Conservation (phyloP, 495 filamentous ascomycete genomes). For the Penicillium paxilli region DNA sequence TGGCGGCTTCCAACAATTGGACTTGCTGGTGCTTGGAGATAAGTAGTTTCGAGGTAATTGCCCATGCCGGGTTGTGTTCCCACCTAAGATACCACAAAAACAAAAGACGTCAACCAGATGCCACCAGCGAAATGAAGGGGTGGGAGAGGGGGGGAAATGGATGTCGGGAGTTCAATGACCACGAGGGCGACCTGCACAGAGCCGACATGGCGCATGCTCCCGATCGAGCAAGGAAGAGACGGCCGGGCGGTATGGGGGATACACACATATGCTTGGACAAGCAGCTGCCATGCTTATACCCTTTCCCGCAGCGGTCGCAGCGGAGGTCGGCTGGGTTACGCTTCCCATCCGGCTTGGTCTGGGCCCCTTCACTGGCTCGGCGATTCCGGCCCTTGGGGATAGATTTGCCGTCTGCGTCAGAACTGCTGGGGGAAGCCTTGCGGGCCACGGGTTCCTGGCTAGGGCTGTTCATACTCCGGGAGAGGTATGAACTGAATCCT, state of each 20-base stretch:
- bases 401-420: slow-evolving; percentile 53
- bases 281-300: slow-evolving; percentile 99
- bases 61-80: slow-evolving; percentile 99
- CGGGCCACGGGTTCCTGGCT: slow-evolving; percentile 55
- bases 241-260: slow-evolving; percentile 50
- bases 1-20: slow-evolving; percentile 93
- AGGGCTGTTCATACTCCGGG: slow-evolving; percentile 53
- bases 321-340: slow-evolving; percentile 79
- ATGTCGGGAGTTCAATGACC: slow-evolving; percentile 30
- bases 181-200: slow-evolving; percentile 50
- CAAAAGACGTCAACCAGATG: slow-evolving; percentile 42
- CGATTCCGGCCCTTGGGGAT: slow-evolving; percentile 69
- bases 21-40: slow-evolving; percentile 99
- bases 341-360: slow-evolving; percentile 74
- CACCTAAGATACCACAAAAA: slow-evolving; percentile 68
- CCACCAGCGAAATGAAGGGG: slow-evolving; percentile 17
- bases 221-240: slow-evolving; percentile 32
- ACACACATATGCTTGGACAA: slow-evolving; percentile 99
- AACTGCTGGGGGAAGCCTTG: slow-evolving; percentile 43
- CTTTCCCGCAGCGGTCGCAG: slow-evolving; percentile 98
- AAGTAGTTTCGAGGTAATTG: slow-evolving; percentile 92
- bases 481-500: slow-evolving; percentile 42
- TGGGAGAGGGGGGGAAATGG: slow-evolving; percentile 14
- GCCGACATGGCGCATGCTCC: slow-evolving; percentile 46
- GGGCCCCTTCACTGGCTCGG: slow-evolving; percentile 84